These are phyloP conservation scores for Mangifera indica DNA, from an alignment of 345 rosid species.

Conservation along the genomic window DNA sequence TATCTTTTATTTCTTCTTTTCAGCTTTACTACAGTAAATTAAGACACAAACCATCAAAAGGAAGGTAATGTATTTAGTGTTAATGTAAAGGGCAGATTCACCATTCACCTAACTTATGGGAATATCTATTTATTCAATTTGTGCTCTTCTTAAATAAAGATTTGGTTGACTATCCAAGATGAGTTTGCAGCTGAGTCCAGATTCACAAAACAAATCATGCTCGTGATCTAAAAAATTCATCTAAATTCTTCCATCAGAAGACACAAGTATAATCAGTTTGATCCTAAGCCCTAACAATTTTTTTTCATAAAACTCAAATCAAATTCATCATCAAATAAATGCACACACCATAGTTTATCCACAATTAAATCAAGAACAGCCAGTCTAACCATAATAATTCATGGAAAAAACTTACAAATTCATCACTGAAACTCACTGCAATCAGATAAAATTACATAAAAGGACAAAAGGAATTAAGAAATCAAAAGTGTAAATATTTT, in stretches of 20 bases:
- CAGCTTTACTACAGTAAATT: neutral
- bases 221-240: neutral
- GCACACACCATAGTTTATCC: neutral
- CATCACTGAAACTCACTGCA: neutral
- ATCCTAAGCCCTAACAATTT: neutral
- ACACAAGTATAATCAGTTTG: neutral
- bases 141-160: neutral
- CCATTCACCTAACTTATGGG: neutral
- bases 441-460: slow-evolving; percentile 13
- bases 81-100: neutral
- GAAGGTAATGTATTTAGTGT: neutral
- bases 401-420: neutral
- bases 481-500: neutral
- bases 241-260: neutral
- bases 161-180: neutral
- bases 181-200: neutral
- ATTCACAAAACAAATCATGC: slow-evolving; percentile 2
- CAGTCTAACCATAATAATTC: slow-evolving; percentile 7
- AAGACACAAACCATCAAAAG: slow-evolving; percentile 5
- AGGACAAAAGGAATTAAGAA: slow-evolving; percentile 14
- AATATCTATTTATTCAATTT: slow-evolving; percentile 4
- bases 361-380: neutral
- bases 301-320: neutral
- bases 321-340: neutral
- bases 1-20: neutral